Evolutionary conservation across 176 grass and related monocot genomes (phyloP), one percentile per base, ranked within the genome.

Genomic region (Eremochloa ophiuroides): DNA sequence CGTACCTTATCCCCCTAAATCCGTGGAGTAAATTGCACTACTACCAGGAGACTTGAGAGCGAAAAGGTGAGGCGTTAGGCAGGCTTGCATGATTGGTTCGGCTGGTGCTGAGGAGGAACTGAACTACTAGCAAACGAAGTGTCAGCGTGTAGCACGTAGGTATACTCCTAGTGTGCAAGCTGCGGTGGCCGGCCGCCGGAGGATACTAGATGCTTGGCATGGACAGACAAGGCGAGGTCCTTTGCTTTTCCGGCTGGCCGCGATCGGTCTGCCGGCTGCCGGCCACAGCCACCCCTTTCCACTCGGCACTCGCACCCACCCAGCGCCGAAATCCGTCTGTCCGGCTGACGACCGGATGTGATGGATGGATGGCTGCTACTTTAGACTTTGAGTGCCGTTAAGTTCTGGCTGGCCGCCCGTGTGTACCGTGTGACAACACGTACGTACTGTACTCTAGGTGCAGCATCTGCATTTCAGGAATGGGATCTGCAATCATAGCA

Each of bases 31-130:
- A 76, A 22, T 28, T 27, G 35, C 42, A 76, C 53, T 61, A 2
- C 35, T 31, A 12, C n/a, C n/a, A n/a, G n/a, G n/a, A n/a, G n/a
- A n/a, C n/a, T n/a, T n/a, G n/a, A n/a, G n/a, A n/a, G n/a, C 6
- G 26, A 51, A 84, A 88, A 79, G 10, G 23, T 3, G 35, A 9
- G 58, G 61, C 28, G 81, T 88, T 88, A 69, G 87, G 87, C 87
- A 84, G 62, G 69, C 69, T 7, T 7, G 50, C 81, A 80, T 80
- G 76, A 88, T 39, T 18, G 58, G 48, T 51, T 35, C 25, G 46
- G 22, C 5, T 18, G 27, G 4, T 3, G 16, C 9, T 14, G 16
- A 8, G 8, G 42, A 44, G 10, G 12, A 38, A 15, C 2, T 42
- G 38, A n/a, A n/a, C n/a, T n/a, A n/a, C n/a, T n/a, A n/a, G 6